Percentiles rank a stretch among this genome's conserved stretches.
Conservation (phyloP, 768 basidiomycete genomes). For the Tricholoma sp. region DNA sequence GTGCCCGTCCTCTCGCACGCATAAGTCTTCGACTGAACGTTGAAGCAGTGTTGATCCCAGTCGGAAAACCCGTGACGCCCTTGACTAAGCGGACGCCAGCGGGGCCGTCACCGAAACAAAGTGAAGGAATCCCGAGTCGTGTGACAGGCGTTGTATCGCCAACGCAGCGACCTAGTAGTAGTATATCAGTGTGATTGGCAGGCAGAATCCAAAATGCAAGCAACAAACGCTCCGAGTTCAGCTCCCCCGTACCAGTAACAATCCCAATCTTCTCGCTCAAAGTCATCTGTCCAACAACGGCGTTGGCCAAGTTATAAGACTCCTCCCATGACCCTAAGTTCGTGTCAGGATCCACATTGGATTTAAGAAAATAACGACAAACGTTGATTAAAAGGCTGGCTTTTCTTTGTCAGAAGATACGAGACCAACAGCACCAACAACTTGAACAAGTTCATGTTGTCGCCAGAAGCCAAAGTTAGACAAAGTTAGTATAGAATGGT, state of each 20-base stretch:
- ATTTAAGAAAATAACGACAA: neutral
- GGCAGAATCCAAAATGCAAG: too few relatives aligned
- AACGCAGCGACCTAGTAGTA: constrained; percentile 46
- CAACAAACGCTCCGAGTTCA: constrained; percentile 30
- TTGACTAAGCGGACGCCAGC: constrained; percentile 40
- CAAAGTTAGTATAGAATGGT: too few relatives aligned
- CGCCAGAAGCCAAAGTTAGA: too few relatives aligned
- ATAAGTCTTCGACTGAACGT: constrained; percentile 60
- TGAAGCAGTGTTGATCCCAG: constrained; percentile 49
- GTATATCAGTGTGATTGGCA: neutral
- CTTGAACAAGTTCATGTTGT: too few relatives aligned
- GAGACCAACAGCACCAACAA: neutral
- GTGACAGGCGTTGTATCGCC: constrained; percentile 39
- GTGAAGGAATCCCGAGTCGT: constrained; percentile 37
- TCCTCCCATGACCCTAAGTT: constrained; percentile 41
- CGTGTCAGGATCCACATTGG: neutral
- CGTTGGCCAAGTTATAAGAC: constrained; percentile 33
- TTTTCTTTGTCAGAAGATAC: neutral
- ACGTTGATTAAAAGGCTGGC: neutral
- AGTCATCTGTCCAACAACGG: constrained; percentile 34
- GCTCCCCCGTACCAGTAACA: constrained; percentile 40
- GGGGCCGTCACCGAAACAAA: constrained; percentile 47
- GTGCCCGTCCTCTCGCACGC: constrained; percentile 52
- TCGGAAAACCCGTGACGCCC: constrained; percentile 49
- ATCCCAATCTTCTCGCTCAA: constrained; percentile 42